A percentile compares a stretch with the other conserved stretches of the same genome.
Conservation (phyloP, 352 stramenopile genomes). For the Pythium insidiosum region DNA sequence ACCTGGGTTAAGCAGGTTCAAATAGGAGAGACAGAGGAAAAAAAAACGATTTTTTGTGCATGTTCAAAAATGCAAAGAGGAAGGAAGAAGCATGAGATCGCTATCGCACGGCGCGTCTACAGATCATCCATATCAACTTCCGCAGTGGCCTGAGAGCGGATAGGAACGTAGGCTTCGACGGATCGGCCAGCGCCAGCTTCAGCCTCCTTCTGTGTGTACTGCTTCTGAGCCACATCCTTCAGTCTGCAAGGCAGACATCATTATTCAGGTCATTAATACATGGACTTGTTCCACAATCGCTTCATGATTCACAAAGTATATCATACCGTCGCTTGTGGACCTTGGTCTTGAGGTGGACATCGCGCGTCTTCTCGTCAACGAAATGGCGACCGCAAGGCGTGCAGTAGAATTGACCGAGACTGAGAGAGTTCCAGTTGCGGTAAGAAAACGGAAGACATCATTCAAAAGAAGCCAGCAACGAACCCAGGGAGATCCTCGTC, state of each 20-base stretch:
- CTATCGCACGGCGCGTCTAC: conserved; percentile 25
- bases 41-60: too few relatives aligned
- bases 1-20: not conserved
- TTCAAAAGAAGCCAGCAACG: conserved; percentile 11
- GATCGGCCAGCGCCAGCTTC: conserved; percentile 63
- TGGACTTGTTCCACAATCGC: not conserved
- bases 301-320: not conserved
- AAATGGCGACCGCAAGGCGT: conserved; percentile 83
- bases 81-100: too few relatives aligned
- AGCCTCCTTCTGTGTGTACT: conserved; percentile 84
- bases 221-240: conserved; percentile 86
- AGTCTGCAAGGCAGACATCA: too few relatives aligned
- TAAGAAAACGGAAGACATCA: not conserved
- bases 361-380: conserved; percentile 69
- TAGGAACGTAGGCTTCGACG: conserved; percentile 61
- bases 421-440: conserved; percentile 8
- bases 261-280: not conserved
- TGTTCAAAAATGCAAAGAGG: too few relatives aligned
- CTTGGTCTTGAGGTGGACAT: conserved; percentile 77
- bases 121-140: conserved; percentile 51
- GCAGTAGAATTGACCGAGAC: conserved; percentile 84
- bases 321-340: conserved; percentile 77
- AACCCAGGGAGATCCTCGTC: conserved; percentile 82
- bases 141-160: conserved; percentile 39
- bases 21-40: not conserved